Evolutionary conservation across 2,329 filamentous ascomycete species (phyloP), one percentile per base, ranked within the genome.

Genomic region (Phialophora verrucosa): DNA sequence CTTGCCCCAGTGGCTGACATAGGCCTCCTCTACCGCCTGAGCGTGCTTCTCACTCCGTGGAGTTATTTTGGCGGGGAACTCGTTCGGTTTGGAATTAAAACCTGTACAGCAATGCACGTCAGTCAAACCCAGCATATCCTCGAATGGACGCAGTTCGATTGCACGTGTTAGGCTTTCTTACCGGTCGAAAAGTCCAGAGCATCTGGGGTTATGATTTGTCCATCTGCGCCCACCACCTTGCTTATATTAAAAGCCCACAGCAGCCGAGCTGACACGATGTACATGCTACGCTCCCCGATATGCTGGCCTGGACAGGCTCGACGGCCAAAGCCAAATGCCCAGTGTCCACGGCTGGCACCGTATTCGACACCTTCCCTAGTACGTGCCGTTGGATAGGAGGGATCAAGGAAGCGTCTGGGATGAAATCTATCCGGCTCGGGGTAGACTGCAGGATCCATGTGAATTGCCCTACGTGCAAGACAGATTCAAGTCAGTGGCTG

Each of bases 181-280:
- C 25, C 25, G 25, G 25, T 27, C 25, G 25, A 27, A 27, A 27
- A 27, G 25, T 27, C 25, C 4, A 27, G 25, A 27, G 25, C 25
- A 27, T 27, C 25, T 27, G 25, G 25, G 25, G 25, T 27, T 27
- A 27, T 27, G 25, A 27, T 4, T 27, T 27, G 25, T 27, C 25
- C 25, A 27, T 27, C 25, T 27, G 25, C 25, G 25, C 25, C 25
- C 25, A 27, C 25, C 25, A 27, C 25, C 25, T 27, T 27, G 25
- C 25, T 27, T 27, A 27, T 2, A 27, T 27, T 27, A 27, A 27
- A 27, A 27, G 84, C 83, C 58, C 84, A 78, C 63, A 87, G 83
- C 80, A 87, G 84, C 35, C 84, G 76, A 0, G 83, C 81, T 63
- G 87, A 84, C 20, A 84, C 84, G 65, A 87, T 83, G 70, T 86